These are phyloP conservation scores for Verticillium dahliae DNA, from an alignment of 2,329 filamentous ascomycete genomes.

Conservation along the genomic window DNA sequence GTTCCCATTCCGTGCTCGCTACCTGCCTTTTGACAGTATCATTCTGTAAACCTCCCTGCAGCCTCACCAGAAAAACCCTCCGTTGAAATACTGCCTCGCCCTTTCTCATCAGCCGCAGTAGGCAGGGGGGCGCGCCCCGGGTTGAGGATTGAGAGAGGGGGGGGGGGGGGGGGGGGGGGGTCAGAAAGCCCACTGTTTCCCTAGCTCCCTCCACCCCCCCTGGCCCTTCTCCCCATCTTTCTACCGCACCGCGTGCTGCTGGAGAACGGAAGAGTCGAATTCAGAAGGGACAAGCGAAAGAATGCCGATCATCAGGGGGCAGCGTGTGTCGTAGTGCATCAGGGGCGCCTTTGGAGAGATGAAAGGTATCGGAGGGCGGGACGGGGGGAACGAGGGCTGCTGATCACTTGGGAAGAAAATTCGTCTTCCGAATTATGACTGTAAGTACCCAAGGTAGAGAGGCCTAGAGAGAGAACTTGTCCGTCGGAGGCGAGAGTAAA, in stretches of 20 bases:
- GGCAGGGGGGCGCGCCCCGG: not conserved
- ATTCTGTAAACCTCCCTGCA: no score
- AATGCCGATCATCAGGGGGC: not conserved
- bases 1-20: no score
- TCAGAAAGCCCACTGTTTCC: not conserved
- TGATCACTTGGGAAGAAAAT: not conserved
- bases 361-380: not conserved
- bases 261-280: not conserved
- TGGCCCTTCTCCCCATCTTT: not conserved
- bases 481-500: no score
- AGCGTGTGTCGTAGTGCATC: not conserved
- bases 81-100: not conserved
- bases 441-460: no score
- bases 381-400: not conserved
- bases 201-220: not conserved
- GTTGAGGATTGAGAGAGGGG: not conserved
- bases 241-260: not conserved
- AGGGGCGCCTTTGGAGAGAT: not conserved
- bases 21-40: no score
- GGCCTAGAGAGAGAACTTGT: no score
- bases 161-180: not conserved
- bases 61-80: no score
- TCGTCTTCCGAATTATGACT: not conserved
- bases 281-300: not conserved
- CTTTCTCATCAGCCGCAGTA: not conserved